Conservation (phyloP, 2,329 filamentous ascomycete species). For the Aureobasidium sp. region DNA sequence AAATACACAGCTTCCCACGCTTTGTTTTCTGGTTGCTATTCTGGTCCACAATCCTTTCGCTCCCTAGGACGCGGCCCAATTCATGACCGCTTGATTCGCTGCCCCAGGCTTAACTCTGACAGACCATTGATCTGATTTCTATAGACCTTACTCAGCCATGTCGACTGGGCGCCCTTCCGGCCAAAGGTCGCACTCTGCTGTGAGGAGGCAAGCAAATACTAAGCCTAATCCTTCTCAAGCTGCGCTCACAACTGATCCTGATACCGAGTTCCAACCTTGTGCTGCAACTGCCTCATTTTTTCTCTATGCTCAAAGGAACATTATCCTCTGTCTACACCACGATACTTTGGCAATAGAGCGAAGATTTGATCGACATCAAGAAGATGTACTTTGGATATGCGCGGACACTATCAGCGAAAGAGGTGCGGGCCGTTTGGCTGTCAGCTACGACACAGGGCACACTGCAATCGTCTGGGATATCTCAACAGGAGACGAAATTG, state of each 20-base stretch:
- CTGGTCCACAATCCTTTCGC: background rate
- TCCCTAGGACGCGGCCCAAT: slow-evolving; percentile 4
- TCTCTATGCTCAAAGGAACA: slow-evolving; percentile 75
- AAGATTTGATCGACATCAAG: slow-evolving; percentile 73
- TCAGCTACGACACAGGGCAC: slow-evolving; percentile 86
- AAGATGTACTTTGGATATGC: slow-evolving; percentile 74
- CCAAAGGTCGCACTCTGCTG: slow-evolving; percentile 35
- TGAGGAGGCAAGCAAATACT: slow-evolving; percentile 23
- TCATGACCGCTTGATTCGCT: slow-evolving; percentile 14
- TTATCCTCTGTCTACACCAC: slow-evolving; percentile 82
- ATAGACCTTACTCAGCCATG: slow-evolving; percentile 29
- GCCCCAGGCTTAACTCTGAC: background rate
- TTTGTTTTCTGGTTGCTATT: slow-evolving; percentile 8
- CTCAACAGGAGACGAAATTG: slow-evolving; percentile 80
- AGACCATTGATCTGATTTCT: background rate
- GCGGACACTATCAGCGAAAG: slow-evolving; percentile 88
- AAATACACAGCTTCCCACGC: slow-evolving; percentile 13
- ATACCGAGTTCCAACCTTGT: slow-evolving; percentile 68
- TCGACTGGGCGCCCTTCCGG: slow-evolving; percentile 35
- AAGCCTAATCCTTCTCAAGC: slow-evolving; percentile 34
- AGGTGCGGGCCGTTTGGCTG: slow-evolving; percentile 75
- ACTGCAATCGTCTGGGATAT: slow-evolving; percentile 97
- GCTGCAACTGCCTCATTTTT: slow-evolving; percentile 87
- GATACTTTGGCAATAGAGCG: slow-evolving; percentile 86
- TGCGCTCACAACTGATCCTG: slow-evolving; percentile 38